These are phyloP conservation scores for Backusella parvicylindrica DNA, from an alignment of 192 early-diverging fungal genomes.

Conservation along the genomic window DNA sequence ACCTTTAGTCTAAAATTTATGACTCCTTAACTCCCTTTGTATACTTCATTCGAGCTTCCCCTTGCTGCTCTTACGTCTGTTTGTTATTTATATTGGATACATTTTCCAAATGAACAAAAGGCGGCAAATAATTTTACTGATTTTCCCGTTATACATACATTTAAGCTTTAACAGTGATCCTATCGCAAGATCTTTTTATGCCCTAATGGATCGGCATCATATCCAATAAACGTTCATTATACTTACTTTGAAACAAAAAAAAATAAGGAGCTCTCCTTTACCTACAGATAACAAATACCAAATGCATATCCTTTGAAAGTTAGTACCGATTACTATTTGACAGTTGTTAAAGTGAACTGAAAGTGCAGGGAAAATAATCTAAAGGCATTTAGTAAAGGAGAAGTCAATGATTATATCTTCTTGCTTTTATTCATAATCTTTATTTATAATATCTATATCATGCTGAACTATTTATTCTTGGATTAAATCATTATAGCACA, in stretches of 20 bases:
- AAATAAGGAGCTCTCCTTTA: background rate
- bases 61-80: background rate
- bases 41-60: background rate
- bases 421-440: background rate
- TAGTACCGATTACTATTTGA: background rate
- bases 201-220: background rate
- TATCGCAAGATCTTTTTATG: background rate
- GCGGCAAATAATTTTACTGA: background rate
- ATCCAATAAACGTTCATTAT: background rate
- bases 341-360: slow-evolving; percentile 1
- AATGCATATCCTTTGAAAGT: background rate
- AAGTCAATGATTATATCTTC: background rate
- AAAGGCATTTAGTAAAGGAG: background rate
- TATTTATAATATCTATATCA: background rate
- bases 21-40: background rate
- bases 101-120: background rate
- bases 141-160: background rate
- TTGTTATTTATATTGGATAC: background rate
- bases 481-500: background rate
- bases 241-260: background rate
- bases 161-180: background rate
- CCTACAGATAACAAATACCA: background rate
- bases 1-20: background rate
- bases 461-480: background rate
- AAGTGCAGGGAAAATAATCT: background rate